Base-by-base conservation (phyloP, 176 grass and related monocot genomes). In the Tuctoria greenei region DNA sequence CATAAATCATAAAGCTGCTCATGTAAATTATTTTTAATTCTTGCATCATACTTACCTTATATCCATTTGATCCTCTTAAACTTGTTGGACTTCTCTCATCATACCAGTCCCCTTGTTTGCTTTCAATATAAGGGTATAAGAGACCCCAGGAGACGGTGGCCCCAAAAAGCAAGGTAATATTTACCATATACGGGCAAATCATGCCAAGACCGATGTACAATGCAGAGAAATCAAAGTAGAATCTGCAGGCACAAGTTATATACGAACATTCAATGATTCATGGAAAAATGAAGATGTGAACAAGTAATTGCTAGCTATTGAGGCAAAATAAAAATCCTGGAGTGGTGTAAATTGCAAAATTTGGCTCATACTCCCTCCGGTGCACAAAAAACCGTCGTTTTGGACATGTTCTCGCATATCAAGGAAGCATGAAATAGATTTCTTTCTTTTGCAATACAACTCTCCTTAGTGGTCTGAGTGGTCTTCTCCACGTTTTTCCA, bases 101-200 rank as follows among this genome's bases (percentile, higher is more conserved):
- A 84, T 92, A 95, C 92, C 92, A 89, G 24, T 74, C 44, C n/a
- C 89, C 92, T 23, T 64, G 61, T 74, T 95, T 91, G 72, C 59
- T 73, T 39, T 82, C 47, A 57, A 95, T 73, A 54, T 44, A 85
- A 47, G 92, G 92, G 40, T 64, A 95, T 34, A 95, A 4, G 17
- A 91, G 23, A 14, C 83, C 88, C 84, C 83, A 86, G 16, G 92
- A 92, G 31, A 95, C 43, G 47, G 81, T 60, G 5, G 50, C 75
- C 1, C 92, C 83, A 9, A 87, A 69, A 37, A 95, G 46, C 35
- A 95, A 21, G 0, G 79, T 79, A n/a, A 87, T n/a, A 57, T 91
- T 95, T 52, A 95, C 69, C 25, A 80, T 52, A 45, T 68, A 69
- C 64, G 92, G 92, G 45, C 84, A 79, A 74, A 95, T 86, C 77